These are phyloP conservation scores for Pyrenochaeta sp. DNA, from an alignment of 2,329 filamentous ascomycete species.

Conservation along the genomic window DNA sequence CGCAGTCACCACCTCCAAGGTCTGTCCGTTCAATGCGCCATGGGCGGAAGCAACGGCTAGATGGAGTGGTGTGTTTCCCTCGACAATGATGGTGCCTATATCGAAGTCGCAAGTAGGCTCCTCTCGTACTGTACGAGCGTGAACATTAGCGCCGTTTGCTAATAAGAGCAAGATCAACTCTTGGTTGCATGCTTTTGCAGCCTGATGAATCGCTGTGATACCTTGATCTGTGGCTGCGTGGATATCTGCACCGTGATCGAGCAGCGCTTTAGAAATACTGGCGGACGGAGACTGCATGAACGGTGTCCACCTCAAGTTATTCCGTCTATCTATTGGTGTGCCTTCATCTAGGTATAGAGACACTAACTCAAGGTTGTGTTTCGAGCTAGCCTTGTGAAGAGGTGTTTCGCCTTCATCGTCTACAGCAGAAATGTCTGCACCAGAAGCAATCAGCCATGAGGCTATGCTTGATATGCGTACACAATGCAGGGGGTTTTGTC, in stretches of 20 bases:
- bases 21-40: background rate
- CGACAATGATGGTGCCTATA: background rate
- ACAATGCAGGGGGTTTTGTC: slow-evolving; percentile 1
- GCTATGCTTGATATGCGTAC: slow-evolving; percentile 3
- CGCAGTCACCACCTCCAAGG: background rate
- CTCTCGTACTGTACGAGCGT: slow-evolving; percentile 4
- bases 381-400: slow-evolving; percentile 7
- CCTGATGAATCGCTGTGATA: slow-evolving; percentile 4
- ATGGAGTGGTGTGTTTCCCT: slow-evolving; percentile 6
- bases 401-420: slow-evolving; percentile 8
- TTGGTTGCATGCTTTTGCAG: slow-evolving; percentile 1
- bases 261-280: slow-evolving; percentile 5
- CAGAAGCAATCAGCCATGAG: slow-evolving; percentile 6
- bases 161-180: slow-evolving; percentile 4
- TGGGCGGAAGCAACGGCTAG: slow-evolving; percentile 2
- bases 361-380: background rate
- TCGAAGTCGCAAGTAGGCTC: background rate
- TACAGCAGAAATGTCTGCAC: slow-evolving; percentile 4
- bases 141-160: slow-evolving; percentile 8
- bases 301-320: slow-evolving; percentile 6
- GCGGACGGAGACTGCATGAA: slow-evolving; percentile 6
- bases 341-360: slow-evolving; percentile 3
- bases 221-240: slow-evolving; percentile 5
- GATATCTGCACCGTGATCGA: slow-evolving; percentile 8
- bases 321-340: slow-evolving; percentile 2